Evolutionary conservation across 768 basidiomycete species (phyloP), one percentile per base, ranked within the genome.

Genomic region (Kwoniella botswanensis): DNA sequence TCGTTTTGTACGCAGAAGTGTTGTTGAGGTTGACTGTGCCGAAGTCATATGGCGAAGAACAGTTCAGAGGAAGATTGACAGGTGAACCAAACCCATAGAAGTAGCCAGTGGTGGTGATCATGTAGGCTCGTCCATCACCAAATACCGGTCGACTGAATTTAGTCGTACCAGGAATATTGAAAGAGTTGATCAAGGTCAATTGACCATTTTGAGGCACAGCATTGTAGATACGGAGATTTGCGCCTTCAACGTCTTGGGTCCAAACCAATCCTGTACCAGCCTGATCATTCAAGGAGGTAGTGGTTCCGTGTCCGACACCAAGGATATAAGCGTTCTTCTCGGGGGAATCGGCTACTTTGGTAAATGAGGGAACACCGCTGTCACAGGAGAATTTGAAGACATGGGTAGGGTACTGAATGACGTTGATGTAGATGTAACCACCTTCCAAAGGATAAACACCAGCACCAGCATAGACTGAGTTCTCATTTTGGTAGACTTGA

Each of bases 241-340:
- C 44, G 21, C 44, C 44, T 29, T 68, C 67, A 22, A 68, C 67
- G 55, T 68, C 67, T 4, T 59, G 62, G 9, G 44, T 62, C 67
- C 67, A 68, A 11, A 68, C 67, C 12, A 68, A 59, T 56, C 67
- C 67, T 41, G 67, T 68, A 42, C 67, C 67, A 22, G 60, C 22
- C 29, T 68, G 67, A 29, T 68, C 67, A 5, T 63, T 61, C 46
- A 68, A n/a, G 13, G 67, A 68, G 22, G 67, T 68, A 13, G 60
- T 62, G 4, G 67, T 68, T 22, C 67, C 67, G 41, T 68, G 67
- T 11, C 67, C 67, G 21, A 58, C 56, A 62, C 67, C 67, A 24
- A 68, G 67, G 35, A 68, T 68, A 52, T 62, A 68, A 53, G 67
- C 67, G 52, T 68, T 68, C 67, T 68, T 68, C 60, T 68, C 67